phyloP scores from a whole-genome alignment of 805 yeast species.

The Gaillardinia entomophila region DNA sequence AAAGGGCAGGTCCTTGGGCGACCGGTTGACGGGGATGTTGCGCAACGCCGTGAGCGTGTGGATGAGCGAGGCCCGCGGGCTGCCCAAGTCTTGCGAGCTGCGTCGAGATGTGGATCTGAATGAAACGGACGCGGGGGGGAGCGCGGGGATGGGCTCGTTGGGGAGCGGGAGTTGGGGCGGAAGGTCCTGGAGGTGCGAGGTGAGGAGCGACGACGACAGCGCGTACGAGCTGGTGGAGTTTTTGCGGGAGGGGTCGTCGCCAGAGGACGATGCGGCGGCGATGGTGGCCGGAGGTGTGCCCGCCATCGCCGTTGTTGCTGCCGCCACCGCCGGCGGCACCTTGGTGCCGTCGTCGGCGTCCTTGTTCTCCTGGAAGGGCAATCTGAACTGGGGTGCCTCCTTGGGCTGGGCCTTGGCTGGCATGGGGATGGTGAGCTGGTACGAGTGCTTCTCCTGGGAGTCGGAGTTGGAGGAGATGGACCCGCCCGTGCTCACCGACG shows the following conservation, averaged over 20 bases:
- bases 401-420: slow-evolving; percentile 18
- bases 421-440: background rate
- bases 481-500: background rate
- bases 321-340: background rate
- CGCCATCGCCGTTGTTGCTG: no score
- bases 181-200: slow-evolving; percentile 22
- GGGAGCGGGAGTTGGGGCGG: slow-evolving; percentile 61
- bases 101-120: slow-evolving; percentile 31
- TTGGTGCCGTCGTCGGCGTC: background rate
- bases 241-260: slow-evolving; percentile 5
- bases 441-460: slow-evolving; percentile 1
- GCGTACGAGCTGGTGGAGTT: slow-evolving; percentile 5
- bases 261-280: slow-evolving; percentile 1
- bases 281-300: no score
- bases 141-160: slow-evolving; percentile 41
- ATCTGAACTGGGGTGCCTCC: slow-evolving; percentile 54
- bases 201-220: slow-evolving; percentile 3
- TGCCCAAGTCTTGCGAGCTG: slow-evolving; percentile 29
- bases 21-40: slow-evolving; percentile 27
- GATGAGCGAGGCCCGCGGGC: slow-evolving; percentile 36
- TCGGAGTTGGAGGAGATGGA: background rate
- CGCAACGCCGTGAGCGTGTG: slow-evolving; percentile 36
- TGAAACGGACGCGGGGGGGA: slow-evolving; percentile 29
- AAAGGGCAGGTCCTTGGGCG: slow-evolving; percentile 35
- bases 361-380: slow-evolving; percentile 57